Percentiles rank a stretch among this genome's conserved stretches.
phyloP scores from a whole-genome alignment of 108 stramenopile species.

The Thalassiosira profunda region DNA sequence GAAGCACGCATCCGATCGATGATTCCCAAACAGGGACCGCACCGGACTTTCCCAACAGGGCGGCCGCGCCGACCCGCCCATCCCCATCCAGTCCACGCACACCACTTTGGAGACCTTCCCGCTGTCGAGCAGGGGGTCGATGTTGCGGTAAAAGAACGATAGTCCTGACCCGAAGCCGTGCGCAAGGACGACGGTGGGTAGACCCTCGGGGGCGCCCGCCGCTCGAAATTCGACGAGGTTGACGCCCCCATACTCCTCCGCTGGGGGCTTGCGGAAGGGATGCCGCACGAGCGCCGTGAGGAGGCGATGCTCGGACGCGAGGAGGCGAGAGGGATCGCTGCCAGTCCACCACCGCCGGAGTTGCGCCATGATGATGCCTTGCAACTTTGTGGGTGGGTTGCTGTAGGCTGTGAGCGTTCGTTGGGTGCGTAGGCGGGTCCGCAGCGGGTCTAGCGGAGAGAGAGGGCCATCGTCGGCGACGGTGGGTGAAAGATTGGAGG shows the following conservation, averaged over 20 bases:
- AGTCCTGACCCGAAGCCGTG: constrained; percentile 58
- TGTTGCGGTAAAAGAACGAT: constrained; percentile 52
- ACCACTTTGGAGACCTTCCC: constrained; percentile 44
- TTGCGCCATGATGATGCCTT: not conserved
- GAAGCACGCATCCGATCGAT: constrained; percentile 1
- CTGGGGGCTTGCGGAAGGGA: constrained; percentile 20
- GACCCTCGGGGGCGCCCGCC: not conserved
- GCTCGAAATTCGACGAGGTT: constrained; percentile 36
- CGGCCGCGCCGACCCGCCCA: constrained; percentile 48
- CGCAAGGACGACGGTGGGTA: constrained; percentile 36
- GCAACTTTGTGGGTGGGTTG: too few relatives aligned
- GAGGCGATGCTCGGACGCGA: constrained; percentile 41
- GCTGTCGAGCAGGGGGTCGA: constrained; percentile 39
- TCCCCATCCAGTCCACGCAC: constrained; percentile 53
- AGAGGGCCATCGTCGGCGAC: too few relatives aligned
- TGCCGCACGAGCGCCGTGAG: constrained; percentile 34
- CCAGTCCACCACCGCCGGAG: constrained; percentile 55
- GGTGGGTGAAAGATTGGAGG: too few relatives aligned
- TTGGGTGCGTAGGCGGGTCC: too few relatives aligned
- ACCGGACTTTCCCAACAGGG: constrained; percentile 49
- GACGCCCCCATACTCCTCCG: not conserved
- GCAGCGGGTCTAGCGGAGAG: too few relatives aligned
- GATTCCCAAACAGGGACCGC: constrained; percentile 16
- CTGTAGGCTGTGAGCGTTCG: too few relatives aligned
- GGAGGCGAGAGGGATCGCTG: constrained; percentile 27